Conservation (phyloP, 2,329 filamentous ascomycete genomes). For the Rhynchosporium agropyri region DNA sequence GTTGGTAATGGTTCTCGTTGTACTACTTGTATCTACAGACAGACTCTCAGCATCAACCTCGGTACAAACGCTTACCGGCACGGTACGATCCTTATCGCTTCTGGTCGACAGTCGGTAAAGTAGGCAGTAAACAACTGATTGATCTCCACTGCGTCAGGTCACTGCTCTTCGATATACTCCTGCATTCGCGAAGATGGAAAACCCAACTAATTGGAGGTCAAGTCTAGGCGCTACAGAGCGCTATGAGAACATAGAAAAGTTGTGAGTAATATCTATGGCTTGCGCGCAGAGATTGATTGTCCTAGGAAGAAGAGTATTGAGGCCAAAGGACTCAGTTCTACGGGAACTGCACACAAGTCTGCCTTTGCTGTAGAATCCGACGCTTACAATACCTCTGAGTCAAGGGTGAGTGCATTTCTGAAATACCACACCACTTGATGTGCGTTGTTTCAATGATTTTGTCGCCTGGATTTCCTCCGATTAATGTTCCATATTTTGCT, state of each 20-base stretch:
- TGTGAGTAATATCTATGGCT: slow-evolving; percentile 51
- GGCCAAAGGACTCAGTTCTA: slow-evolving; percentile 46
- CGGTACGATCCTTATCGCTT: slow-evolving; percentile 1
- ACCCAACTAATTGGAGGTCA: slow-evolving; percentile 37
- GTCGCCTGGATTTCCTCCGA: background rate
- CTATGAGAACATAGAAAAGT: slow-evolving; percentile 62
- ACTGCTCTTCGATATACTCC: slow-evolving; percentile 20
- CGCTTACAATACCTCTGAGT: slow-evolving; percentile 60
- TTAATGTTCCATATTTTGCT: background rate
- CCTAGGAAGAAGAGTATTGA: slow-evolving; percentile 37
- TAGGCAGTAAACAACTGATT: slow-evolving; percentile 9
- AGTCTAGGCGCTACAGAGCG: slow-evolving; percentile 50
- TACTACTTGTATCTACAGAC: background rate
- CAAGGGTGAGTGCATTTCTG: slow-evolving; percentile 52
- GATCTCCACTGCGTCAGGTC: background rate
- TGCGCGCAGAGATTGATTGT: slow-evolving; percentile 11
- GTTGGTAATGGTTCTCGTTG: background rate
- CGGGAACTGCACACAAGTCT: slow-evolving; percentile 51
- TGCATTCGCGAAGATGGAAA: slow-evolving; percentile 31
- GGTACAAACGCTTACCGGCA: background rate
- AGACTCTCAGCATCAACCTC: slow-evolving; percentile 6
- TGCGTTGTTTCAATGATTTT: background rate
- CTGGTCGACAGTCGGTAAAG: slow-evolving; percentile 6
- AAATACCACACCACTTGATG: slow-evolving; percentile 17
- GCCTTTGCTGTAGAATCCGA: slow-evolving; percentile 69